Evolutionary conservation across 1,284 basidiomycete genomes (phyloP).

Genomic region (Rhodotorula mucilaginosa): DNA sequence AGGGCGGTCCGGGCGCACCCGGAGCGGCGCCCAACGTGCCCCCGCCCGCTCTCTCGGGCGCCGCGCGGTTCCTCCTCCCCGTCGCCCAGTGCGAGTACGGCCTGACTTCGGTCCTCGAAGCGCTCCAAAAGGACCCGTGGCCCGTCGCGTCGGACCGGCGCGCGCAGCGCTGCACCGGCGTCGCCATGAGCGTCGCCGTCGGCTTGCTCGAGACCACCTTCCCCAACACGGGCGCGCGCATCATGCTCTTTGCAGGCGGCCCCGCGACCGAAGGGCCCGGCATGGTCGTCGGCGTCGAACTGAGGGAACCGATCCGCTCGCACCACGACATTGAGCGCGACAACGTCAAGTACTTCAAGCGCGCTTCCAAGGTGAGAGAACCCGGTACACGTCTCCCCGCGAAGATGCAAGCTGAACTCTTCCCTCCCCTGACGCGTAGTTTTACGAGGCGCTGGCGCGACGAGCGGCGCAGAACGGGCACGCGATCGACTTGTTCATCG

Average conservation of each 20-base stretch:
- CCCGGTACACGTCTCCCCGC: no score
- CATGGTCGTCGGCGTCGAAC: constrained; percentile 91
- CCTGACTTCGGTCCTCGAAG: constrained; percentile 88
- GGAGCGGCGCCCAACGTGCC: constrained; percentile 67
- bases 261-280: constrained; percentile 97
- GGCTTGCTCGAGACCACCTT: constrained; percentile 94
- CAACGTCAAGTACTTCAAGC: constrained; percentile 95
- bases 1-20: constrained; percentile 50
- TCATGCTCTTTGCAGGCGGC: constrained; percentile 96
- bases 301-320: constrained; percentile 95
- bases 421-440: constrained; percentile 55
- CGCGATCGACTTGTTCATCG: constrained; percentile 91
- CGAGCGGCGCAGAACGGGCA: constrained; percentile 93
- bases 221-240: constrained; percentile 90
- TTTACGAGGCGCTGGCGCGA: constrained; percentile 93
- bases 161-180: constrained; percentile 91
- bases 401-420: neutral
- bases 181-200: constrained; percentile 89
- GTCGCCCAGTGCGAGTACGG: constrained; percentile 94
- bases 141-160: constrained; percentile 94
- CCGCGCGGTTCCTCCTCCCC: constrained; percentile 90
- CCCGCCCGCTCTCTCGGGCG: constrained; percentile 71
- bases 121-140: constrained; percentile 90
- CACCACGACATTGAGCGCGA: constrained; percentile 99
- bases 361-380: constrained; percentile 74